A percentile compares a stretch with the other conserved stretches of the same genome.
Evolutionary conservation across 148 eudicot species (phyloP).

Genomic region (Mesembryanthemum crystallinum): DNA sequence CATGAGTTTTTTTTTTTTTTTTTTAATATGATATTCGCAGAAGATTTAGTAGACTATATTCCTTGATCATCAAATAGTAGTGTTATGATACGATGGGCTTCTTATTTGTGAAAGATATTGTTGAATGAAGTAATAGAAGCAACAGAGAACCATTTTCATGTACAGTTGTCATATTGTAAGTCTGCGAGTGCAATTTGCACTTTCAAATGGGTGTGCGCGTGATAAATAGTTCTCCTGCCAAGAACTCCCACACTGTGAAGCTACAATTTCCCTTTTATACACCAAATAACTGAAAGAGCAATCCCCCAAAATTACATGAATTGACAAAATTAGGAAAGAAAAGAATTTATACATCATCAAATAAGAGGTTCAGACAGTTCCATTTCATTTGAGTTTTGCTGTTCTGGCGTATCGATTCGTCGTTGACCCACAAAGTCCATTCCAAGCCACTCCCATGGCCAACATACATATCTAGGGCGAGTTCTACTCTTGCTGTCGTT

Average conservation of each 20-base stretch:
- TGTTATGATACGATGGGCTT: too few relatives aligned
- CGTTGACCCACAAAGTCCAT: slow-evolving; percentile 65
- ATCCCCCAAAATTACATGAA: neutral
- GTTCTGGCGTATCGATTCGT: slow-evolving; percentile 40
- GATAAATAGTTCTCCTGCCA: neutral
- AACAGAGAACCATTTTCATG: too few relatives aligned
- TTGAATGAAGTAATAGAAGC: too few relatives aligned
- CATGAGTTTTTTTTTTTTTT: too few relatives aligned
- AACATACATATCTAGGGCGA: slow-evolving; percentile 70
- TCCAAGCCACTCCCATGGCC: slow-evolving; percentile 99
- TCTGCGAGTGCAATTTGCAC: too few relatives aligned
- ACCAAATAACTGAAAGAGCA: neutral
- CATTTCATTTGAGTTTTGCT: slow-evolving; percentile 72
- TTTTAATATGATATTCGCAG: too few relatives aligned
- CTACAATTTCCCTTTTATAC: slow-evolving; percentile 20
- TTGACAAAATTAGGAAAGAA: neutral
- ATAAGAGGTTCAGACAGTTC: slow-evolving; percentile 94
- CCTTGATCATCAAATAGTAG: too few relatives aligned
- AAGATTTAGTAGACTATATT: too few relatives aligned
- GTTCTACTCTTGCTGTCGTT: slow-evolving; percentile 41
- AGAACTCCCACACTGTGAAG: slow-evolving; percentile 1
- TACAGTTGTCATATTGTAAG: too few relatives aligned
- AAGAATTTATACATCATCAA: slow-evolving; percentile 31
- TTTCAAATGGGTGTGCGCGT: too few relatives aligned
- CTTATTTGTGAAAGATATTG: too few relatives aligned